phyloP scores from a whole-genome alignment of 2,329 filamentous ascomycete genomes.

The Neofusicoccum cordaticola region DNA sequence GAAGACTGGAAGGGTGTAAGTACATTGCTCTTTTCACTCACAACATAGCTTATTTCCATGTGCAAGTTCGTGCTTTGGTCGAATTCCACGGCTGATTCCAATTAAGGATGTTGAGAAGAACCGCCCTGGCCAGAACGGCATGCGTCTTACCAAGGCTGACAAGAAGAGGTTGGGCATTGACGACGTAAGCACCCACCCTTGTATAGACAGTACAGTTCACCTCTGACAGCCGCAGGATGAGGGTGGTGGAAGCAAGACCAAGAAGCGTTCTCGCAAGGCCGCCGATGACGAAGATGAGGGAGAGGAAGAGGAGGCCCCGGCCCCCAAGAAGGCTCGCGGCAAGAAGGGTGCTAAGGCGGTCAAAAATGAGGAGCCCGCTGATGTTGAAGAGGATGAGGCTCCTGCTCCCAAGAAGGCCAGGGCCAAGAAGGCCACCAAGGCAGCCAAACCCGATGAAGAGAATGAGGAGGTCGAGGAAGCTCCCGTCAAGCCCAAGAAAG shows the following conservation, averaged over 20 bases:
- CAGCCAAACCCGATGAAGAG: constrained; percentile 18
- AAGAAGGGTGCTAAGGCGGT: constrained; percentile 29
- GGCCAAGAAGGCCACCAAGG: constrained; percentile 28
- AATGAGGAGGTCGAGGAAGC: constrained; percentile 13
- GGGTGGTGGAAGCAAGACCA: constrained; percentile 32
- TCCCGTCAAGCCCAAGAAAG: constrained; percentile 18
- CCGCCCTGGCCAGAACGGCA: constrained; percentile 63
- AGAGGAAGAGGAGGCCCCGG: constrained; percentile 32
- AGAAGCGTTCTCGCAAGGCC: constrained; percentile 38
- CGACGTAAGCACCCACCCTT: constrained; percentile 13
- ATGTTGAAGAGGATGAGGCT: constrained; percentile 23
- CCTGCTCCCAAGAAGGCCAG: constrained; percentile 29
- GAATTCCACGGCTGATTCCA: constrained; percentile 20
- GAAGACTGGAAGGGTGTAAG: constrained; percentile 87
- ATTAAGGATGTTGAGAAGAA: constrained; percentile 72
- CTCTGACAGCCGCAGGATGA: constrained; percentile 18
- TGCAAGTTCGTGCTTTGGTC: constrained; percentile 24
- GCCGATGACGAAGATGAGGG: constrained; percentile 27
- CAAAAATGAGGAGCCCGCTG: constrained; percentile 22
- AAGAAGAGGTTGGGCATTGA: constrained; percentile 27
- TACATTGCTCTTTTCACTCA: constrained; percentile 21
- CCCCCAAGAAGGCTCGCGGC: constrained; percentile 26
- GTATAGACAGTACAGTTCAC: constrained; percentile 10
- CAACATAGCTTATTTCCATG: constrained; percentile 14
- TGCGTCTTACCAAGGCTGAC: constrained; percentile 45